These are phyloP conservation scores for Suillus discolor DNA, from an alignment of 768 basidiomycete species.

Conservation along the genomic window DNA sequence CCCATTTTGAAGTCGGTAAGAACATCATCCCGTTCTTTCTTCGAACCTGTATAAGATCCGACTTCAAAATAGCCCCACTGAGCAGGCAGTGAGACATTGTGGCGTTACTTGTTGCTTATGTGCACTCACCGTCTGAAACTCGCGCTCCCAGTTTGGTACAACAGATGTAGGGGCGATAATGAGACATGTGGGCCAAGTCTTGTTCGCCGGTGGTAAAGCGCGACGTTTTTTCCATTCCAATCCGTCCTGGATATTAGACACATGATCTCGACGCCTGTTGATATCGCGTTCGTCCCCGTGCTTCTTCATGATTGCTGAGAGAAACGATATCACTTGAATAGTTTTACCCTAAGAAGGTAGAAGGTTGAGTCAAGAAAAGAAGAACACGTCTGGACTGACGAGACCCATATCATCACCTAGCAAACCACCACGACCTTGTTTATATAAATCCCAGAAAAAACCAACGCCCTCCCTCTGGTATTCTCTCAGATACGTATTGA, in stretches of 20 bases:
- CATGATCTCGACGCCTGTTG: constrained; percentile 64
- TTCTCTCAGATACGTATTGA: constrained; percentile 86
- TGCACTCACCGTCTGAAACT: constrained; percentile 71
- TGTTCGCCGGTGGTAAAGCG: constrained; percentile 64
- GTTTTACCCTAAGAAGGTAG: constrained; percentile 70
- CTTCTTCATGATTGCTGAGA: constrained; percentile 92
- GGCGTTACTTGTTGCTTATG: too few relatives aligned
- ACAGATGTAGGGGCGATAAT: constrained; percentile 88
- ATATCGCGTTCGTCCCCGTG: constrained; percentile 63
- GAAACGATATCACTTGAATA: constrained; percentile 87
- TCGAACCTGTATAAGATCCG: constrained; percentile 63
- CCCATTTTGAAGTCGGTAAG: constrained; percentile 79
- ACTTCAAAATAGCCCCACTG: constrained; percentile 97
- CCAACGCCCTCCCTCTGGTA: constrained; percentile 88
- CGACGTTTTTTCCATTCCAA: constrained; percentile 53
- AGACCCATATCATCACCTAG: constrained; percentile 97
- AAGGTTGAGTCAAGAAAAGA: constrained; percentile 11
- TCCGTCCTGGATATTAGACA: constrained; percentile 67
- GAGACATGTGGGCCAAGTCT: constrained; percentile 83
- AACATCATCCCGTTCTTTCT: constrained; percentile 54
- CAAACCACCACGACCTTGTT: constrained; percentile 70
- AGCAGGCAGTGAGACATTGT: neutral
- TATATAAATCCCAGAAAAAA: constrained; percentile 80
- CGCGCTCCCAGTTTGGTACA: constrained; percentile 86
- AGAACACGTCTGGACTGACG: constrained; percentile 36